phyloP scores from a whole-genome alignment of 2,329 filamentous ascomycete genomes.

The Colletotrichum coccodes region DNA sequence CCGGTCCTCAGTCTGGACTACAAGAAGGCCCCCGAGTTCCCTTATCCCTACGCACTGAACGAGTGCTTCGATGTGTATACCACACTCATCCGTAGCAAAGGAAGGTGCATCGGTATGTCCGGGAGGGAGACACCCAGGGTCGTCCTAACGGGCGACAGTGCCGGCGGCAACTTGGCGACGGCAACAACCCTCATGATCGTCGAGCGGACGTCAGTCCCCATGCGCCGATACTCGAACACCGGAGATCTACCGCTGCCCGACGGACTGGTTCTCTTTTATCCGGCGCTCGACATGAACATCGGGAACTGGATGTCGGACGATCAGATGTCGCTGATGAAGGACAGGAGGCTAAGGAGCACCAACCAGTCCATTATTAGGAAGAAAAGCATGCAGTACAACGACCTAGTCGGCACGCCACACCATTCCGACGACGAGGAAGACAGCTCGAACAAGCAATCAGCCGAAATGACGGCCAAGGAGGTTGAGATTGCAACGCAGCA shows the following conservation, averaged over 20 bases:
- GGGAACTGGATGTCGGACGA: constrained; percentile 99
- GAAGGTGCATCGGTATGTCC: constrained; percentile 56
- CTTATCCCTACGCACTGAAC: constrained; percentile 59
- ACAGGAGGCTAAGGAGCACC: constrained; percentile 79
- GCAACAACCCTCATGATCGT: constrained; percentile 90
- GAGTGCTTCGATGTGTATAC: constrained; percentile 61
- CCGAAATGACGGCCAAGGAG: constrained; percentile 33
- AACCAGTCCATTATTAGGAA: constrained; percentile 82
- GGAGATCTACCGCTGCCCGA: constrained; percentile 77
- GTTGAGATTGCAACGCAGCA: constrained; percentile 32
- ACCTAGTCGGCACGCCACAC: constrained; percentile 84
- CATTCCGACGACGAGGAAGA: constrained; percentile 80
- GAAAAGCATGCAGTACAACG: constrained; percentile 90
- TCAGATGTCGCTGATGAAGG: constrained; percentile 93
- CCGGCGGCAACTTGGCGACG: constrained; percentile 62
- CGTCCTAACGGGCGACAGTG: constrained; percentile 59
- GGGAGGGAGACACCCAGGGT: constrained; percentile 49
- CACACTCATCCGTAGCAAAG: constrained; percentile 48
- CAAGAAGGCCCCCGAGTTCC: constrained; percentile 61
- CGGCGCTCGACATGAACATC: constrained; percentile 94
- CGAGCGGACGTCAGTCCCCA: constrained; percentile 68
- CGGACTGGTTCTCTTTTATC: constrained; percentile 88
- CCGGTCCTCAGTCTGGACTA: constrained; percentile 94
- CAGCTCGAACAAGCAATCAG: constrained; percentile 45
- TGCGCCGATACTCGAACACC: constrained; percentile 65